Conservation (phyloP, 805 yeast species). For the Myxozyma vanderwaltii region DNA sequence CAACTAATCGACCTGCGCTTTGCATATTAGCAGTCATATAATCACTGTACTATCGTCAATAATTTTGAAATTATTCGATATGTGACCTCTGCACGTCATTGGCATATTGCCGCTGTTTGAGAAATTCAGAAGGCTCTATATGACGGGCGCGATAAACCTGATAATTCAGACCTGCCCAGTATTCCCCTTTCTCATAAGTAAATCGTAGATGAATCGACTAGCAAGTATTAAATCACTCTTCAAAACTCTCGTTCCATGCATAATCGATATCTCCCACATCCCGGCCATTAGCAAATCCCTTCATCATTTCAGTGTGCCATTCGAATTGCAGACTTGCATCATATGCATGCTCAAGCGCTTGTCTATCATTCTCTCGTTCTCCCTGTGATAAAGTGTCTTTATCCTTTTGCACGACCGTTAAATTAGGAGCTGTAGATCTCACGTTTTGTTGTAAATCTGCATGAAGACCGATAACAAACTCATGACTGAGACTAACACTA, state of each 20-base stretch:
- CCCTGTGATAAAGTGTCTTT: background rate
- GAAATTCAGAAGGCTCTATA: no score
- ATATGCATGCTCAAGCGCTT: background rate
- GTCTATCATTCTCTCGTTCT: background rate
- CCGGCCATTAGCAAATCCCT: background rate
- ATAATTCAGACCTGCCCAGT: no score
- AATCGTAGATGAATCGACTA: no score
- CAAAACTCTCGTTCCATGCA: background rate
- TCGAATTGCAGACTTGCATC: background rate
- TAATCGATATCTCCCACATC: constrained; percentile 5
- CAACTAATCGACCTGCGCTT: no score
- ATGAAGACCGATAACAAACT: background rate
- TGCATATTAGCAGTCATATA: no score
- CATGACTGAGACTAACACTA: background rate
- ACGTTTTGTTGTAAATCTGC: background rate
- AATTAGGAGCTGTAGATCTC: background rate
- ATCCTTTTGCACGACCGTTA: background rate
- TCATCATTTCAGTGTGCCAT: background rate
- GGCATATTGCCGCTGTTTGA: no score
- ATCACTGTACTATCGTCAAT: no score
- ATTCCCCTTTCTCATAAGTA: no score
- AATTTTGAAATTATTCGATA: no score
- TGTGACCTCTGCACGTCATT: no score
- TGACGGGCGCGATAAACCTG: no score
- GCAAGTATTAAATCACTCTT: background rate